Base-by-base conservation (phyloP, 257 asterid species). In the Scutellaria baicalensis region DNA sequence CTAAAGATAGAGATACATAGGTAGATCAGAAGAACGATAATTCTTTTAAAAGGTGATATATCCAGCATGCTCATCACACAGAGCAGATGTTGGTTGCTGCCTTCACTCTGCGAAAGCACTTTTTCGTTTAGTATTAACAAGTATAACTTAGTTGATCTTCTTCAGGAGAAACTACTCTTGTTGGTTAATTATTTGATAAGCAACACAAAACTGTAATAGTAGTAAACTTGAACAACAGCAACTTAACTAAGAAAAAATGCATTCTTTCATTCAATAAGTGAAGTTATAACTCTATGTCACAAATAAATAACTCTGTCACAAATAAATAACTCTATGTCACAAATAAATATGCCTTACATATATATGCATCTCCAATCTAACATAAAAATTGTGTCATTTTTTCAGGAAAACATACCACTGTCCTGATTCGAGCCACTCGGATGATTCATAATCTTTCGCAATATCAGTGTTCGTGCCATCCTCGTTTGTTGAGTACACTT, bases 401-500 rank as follows among this genome's bases (percentile, higher is more conserved):
- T 10, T 71, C 55, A 21, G 55, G 86, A 75, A 66, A 86, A 75
- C 88, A 85, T 79, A 79, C 88, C 87, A 27, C 44, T 45, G n/a
- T 75, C 86, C 52, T 68, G 75, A 80, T 62, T 66, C 35, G 88
- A 81, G 68, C 72, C 11, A 48, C 75, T 75, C 0, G 95, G 89
- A 51, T 85, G 74, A 69, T 77, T 82, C 23, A 88, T 85, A 49
- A 91, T 91, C 79, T 75, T 81, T 71, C 86, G 35, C 80, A 86
- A 69, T 42, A 91, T 73, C 82, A 86, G 73, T 0, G 96, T 80
- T 75, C 96, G 81, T 0, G 97, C 91, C 85, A 64, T 83, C 75
- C 83, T 78, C 65, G 89, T 86, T 55, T 83, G 80, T 39, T 86
- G 72, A 45, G 86, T 88, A 69, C 96, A 91, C 69, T 83, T 85